Evolutionary conservation across 148 eudicot genomes (phyloP).

Genomic region (Selenicereus undatus): DNA sequence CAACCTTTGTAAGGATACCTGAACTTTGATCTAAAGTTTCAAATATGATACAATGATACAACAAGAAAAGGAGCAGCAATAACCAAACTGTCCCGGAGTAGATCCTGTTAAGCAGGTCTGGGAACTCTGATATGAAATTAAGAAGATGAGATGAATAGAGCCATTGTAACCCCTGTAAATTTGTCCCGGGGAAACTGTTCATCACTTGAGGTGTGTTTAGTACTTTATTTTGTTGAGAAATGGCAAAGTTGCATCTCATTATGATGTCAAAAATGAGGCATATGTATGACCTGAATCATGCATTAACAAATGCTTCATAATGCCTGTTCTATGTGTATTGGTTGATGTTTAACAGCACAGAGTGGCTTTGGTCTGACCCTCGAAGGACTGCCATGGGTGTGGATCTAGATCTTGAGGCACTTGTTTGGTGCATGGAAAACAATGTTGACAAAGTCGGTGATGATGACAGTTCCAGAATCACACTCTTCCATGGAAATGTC

Average conservation of each 20-base stretch:
- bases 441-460: slow-evolving; percentile 63
- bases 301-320: background rate
- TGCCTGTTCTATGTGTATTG: slow-evolving; percentile 12
- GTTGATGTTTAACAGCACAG: slow-evolving; percentile 56
- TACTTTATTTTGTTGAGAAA: background rate
- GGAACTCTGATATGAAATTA: background rate
- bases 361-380: slow-evolving; percentile 83
- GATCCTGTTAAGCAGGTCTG: background rate
- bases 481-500: slow-evolving; percentile 89
- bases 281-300: background rate
- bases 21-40: background rate
- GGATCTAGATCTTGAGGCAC: slow-evolving; percentile 90
- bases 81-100: background rate
- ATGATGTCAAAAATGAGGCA: background rate
- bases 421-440: slow-evolving; percentile 82
- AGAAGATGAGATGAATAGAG: too few relatives aligned
- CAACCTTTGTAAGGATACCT: background rate
- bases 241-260: background rate
- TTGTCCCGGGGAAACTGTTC: background rate
- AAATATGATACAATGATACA: background rate
- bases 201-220: background rate
- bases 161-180: too few relatives aligned
- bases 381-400: slow-evolving; percentile 86
- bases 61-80: background rate
- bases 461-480: slow-evolving; percentile 63